These are phyloP conservation scores for Thielaviopsis populi DNA, from an alignment of 2,329 filamentous ascomycete genomes.

Conservation along the genomic window DNA sequence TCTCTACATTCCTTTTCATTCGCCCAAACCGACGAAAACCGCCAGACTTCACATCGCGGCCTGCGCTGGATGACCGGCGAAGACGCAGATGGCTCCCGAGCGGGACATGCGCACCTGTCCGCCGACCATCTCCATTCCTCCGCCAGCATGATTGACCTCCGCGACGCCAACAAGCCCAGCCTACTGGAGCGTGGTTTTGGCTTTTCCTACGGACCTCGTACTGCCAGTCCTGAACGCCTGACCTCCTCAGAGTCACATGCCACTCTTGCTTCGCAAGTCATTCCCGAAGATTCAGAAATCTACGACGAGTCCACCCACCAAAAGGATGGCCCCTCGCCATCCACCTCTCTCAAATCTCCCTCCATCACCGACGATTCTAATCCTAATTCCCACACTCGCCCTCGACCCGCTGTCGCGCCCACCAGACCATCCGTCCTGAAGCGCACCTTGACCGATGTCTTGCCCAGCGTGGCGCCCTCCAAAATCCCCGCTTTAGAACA, in stretches of 20 bases:
- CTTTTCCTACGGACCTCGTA: constrained; percentile 10
- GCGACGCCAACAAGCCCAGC: background rate
- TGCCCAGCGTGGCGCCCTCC: background rate
- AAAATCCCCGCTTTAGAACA: constrained; percentile 6
- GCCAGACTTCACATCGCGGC: constrained; percentile 54
- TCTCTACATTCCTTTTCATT: constrained; percentile 98
- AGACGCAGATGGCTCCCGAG: constrained; percentile 47
- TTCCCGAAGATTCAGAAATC: constrained; percentile 9
- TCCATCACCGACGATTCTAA: background rate
- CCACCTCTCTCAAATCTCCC: background rate
- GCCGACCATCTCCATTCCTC: constrained; percentile 95
- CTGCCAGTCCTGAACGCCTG: constrained; percentile 13
- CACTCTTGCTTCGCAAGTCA: constrained; percentile 11
- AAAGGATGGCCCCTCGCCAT: background rate
- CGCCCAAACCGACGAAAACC: constrained; percentile 82
- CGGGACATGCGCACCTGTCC: constrained; percentile 55
- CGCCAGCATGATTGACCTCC: constrained; percentile 23
- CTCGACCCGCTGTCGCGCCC: background rate
- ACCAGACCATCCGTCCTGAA: constrained; percentile 1
- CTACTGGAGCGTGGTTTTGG: constrained; percentile 10
- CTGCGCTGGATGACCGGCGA: constrained; percentile 76
- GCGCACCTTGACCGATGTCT: constrained; percentile 14
- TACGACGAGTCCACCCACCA: background rate
- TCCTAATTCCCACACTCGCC: background rate
- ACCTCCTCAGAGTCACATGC: background rate